Evolutionary conservation across 140 eudicot genomes (phyloP), one percentile per base, ranked within the genome.

Genomic region (Ambrosia hybrid): DNA sequence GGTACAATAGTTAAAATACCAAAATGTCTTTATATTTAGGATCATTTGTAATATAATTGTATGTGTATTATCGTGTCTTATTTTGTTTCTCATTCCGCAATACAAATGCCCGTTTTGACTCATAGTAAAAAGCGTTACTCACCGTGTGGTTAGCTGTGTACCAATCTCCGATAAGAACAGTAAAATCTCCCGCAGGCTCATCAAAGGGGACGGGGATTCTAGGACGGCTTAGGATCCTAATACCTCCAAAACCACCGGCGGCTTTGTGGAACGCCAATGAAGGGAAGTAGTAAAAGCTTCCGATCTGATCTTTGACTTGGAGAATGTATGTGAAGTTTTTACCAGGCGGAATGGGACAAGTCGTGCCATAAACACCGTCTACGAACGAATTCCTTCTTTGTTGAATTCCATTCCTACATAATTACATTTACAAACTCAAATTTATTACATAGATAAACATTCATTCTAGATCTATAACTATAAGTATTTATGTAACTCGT

Each of bases 311-410:
- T 78, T 91, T 91, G 61, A 88, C 89, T 83, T 91, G 97, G 53
- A 91, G 83, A 14, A 86, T 88, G 83, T 88, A 91, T 2, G 97
- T 91, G 83, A 83, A 87, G 81, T 91, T 91, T 80, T 80, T 78
- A 34, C 97, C 97, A 6, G 97, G 97, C 1, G 97, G 97, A 30
- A 91, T 91, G 6, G 97, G 97, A 46, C 97, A 91, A 9, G 93
- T 91, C 51, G 97, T 91, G 41, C 97, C 97, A 4, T 48, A 83
- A 5, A 91, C 97, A 56, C 97, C 97, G 36, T 91, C 97, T 77
- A 84, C 89, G 2, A 8, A 91, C 5, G 97, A 91, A 61, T 91
- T 91, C 34, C 96, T 88, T 79, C 97, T 80, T 65, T 91, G 83
- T 74, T 91, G 97, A 46, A 91, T 34, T 65, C 97, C 97, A 57